phyloP scores from a whole-genome alignment of 345 rosid species.

The Lepidium sativum region DNA sequence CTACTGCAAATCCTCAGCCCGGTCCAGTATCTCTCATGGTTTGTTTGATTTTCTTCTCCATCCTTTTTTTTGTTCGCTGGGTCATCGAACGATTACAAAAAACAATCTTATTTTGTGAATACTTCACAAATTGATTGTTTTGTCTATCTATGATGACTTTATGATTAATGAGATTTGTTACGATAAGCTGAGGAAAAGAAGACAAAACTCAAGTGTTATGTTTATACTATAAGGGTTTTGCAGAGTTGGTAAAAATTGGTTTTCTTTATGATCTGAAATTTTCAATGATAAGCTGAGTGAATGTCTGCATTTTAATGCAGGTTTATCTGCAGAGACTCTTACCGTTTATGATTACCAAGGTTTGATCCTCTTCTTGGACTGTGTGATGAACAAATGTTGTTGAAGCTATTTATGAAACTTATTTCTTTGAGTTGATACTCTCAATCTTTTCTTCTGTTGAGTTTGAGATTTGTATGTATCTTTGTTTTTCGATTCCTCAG shows the following conservation, averaged over 20 bases:
- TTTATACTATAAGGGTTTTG: neutral
- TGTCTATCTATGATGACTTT: neutral
- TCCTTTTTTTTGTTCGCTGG: neutral
- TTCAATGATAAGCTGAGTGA: neutral
- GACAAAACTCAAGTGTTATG: too few species aligned
- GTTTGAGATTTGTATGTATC: neutral
- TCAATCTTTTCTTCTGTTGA: neutral
- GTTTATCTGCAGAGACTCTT: slow-evolving; percentile 48
- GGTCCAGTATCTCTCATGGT: slow-evolving; percentile 72
- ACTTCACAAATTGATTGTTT: neutral
- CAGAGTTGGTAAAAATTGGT: neutral
- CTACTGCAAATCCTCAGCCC: slow-evolving; percentile 52
- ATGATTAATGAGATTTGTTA: neutral
- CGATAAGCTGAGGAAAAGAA: neutral
- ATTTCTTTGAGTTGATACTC: neutral
- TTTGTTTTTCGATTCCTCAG: slow-evolving; percentile 22
- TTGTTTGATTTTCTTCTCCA: neutral
- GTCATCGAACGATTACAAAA: neutral
- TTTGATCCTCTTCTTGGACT: slow-evolving; percentile 20
- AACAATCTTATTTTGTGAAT: neutral
- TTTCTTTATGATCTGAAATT: neutral
- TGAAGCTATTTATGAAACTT: neutral
- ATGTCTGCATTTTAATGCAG: slow-evolving; percentile 33
- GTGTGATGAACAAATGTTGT: neutral
- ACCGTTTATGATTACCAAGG: slow-evolving; percentile 96